phyloP scores from a whole-genome alignment of 2,329 filamentous ascomycete species.

The Leptosphaerulina australis region DNA sequence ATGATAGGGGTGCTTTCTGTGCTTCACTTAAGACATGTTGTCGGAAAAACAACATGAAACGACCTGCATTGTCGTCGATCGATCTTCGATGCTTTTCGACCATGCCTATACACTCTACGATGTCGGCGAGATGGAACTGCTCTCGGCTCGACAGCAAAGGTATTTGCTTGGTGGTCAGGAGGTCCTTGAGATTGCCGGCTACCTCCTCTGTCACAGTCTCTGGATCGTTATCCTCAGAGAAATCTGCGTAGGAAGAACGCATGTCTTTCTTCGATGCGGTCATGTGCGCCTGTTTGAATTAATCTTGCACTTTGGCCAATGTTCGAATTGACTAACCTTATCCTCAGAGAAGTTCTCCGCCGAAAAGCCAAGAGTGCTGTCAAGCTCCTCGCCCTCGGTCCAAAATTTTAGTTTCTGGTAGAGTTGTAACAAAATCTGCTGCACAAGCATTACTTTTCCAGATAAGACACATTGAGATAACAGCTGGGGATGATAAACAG shows the following conservation, averaged over 20 bases:
- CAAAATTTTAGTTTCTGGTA: conserved; percentile 81
- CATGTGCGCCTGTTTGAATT: conserved; percentile 40
- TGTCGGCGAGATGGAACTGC: conserved; percentile 83
- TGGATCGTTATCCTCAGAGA: conserved; percentile 62
- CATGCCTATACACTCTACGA: conserved; percentile 80
- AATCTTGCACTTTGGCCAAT: background rate
- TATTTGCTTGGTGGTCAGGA: conserved; percentile 74
- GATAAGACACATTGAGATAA: conserved; percentile 83
- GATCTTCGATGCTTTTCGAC: conserved; percentile 87
- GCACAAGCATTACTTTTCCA: conserved; percentile 75
- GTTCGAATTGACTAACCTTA: conserved; percentile 46
- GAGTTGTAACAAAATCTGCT: conserved; percentile 73
- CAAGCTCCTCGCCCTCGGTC: conserved; percentile 77
- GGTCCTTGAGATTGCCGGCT: conserved; percentile 73
- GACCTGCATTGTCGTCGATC: conserved; percentile 86
- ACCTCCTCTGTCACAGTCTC: conserved; percentile 73
- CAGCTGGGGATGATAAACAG: conserved; percentile 91
- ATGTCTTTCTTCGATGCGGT: conserved; percentile 56
- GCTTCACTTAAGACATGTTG: conserved; percentile 73
- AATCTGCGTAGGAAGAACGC: conserved; percentile 59
- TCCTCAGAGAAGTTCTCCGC: conserved; percentile 56
- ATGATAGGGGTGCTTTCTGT: conserved; percentile 68
- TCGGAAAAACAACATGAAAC: conserved; percentile 86
- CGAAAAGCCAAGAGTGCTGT: conserved; percentile 72
- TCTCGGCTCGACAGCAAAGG: conserved; percentile 82